These are phyloP conservation scores for Ophiostoma piceae DNA, from an alignment of 2,329 filamentous ascomycete species.

Conservation along the genomic window DNA sequence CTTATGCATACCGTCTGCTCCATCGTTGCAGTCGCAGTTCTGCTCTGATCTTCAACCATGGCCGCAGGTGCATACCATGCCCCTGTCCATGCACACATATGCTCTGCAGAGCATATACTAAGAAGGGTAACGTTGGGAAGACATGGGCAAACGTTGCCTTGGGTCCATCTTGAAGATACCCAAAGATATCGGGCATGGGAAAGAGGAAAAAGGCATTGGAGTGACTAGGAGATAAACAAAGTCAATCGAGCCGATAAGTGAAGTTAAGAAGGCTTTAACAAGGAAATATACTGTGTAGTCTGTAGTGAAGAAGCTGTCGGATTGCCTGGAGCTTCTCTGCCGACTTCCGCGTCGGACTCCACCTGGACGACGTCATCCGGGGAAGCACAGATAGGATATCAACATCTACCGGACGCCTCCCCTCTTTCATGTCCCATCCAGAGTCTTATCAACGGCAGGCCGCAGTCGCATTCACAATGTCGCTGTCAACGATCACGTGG, in stretches of 20 bases:
- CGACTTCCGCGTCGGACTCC: slow-evolving; percentile 5
- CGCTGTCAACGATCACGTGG: not conserved
- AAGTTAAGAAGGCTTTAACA: not conserved
- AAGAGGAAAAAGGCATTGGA: slow-evolving; percentile 5
- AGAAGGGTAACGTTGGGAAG: not conserved
- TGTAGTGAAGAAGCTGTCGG: not conserved
- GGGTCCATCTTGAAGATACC: not conserved
- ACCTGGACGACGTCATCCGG: slow-evolving; percentile 1
- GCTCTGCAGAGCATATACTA: not conserved
- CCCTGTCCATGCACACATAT: not conserved
- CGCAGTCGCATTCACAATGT: not conserved
- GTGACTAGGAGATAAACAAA: not conserved
- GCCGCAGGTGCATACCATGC: not conserved
- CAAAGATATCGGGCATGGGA: not conserved
- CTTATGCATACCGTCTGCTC: not conserved
- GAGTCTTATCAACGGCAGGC: not conserved
- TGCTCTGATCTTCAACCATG: not conserved
- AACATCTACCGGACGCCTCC: not conserved
- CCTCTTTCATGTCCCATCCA: not conserved
- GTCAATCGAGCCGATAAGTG: not conserved
- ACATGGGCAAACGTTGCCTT: slow-evolving; percentile 6
- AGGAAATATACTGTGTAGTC: not conserved
- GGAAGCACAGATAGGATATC: slow-evolving; percentile 11
- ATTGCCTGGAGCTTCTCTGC: not conserved
- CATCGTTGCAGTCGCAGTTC: not conserved